phyloP scores from a whole-genome alignment of 495 filamentous ascomycete species.

The Corynascus novoguineensis region DNA sequence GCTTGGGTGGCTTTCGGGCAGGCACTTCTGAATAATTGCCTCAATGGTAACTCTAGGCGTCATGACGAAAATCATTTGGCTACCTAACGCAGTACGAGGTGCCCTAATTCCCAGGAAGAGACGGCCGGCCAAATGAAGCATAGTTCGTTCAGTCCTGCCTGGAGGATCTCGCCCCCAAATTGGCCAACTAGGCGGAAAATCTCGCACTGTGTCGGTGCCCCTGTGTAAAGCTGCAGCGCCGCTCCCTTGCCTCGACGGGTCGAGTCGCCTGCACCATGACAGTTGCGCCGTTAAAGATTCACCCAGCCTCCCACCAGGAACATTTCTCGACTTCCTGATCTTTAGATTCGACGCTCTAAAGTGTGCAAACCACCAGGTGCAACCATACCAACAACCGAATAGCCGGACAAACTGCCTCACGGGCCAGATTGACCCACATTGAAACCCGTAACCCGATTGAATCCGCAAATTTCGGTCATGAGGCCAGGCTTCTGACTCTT shows the following conservation, averaged over 20 bases:
- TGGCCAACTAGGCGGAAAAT: not conserved
- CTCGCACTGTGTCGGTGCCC: constrained; percentile 5
- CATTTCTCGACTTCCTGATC: constrained; percentile 3
- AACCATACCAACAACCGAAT: constrained; percentile 1
- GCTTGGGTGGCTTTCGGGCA: too few relatives aligned
- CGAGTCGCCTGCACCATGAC: constrained; percentile 16
- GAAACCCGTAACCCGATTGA: not conserved
- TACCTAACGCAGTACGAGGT: not conserved
- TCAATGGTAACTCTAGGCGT: not conserved
- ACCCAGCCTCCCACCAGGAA: constrained; percentile 15
- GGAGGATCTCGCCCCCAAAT: constrained; percentile 6
- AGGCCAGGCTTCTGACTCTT: constrained; percentile 4
- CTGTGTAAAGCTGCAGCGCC: not conserved
- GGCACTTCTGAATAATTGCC: not conserved
- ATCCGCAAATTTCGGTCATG: constrained; percentile 14
- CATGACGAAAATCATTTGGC: not conserved
- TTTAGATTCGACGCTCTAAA: not conserved
- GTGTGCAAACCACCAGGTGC: not conserved
- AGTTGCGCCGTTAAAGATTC: constrained; percentile 24
- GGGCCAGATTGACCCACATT: not conserved
- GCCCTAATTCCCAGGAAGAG: constrained; percentile 1
- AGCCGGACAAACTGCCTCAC: not conserved
- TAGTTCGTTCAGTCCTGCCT: not conserved
- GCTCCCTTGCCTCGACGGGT: not conserved
- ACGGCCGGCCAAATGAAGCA: constrained; percentile 7